These are phyloP conservation scores for Vanderwaltozyma polyspora DNA, from an alignment of 805 yeast genomes.

Conservation along the genomic window DNA sequence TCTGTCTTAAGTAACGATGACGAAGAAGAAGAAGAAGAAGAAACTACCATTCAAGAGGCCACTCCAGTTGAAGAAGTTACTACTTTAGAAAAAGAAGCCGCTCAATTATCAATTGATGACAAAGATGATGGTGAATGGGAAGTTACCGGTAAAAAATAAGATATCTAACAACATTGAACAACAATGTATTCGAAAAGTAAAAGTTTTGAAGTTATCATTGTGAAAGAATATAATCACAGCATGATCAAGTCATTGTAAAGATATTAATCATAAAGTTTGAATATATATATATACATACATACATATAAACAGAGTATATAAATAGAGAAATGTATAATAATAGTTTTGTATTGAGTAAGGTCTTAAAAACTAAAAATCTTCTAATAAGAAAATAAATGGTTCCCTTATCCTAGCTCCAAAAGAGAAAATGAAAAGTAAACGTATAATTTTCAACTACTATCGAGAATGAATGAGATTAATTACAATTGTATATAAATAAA, in stretches of 20 bases:
- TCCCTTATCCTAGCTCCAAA: too few species aligned
- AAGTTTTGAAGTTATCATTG: too few species aligned
- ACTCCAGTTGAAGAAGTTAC: slow-evolving; percentile 6
- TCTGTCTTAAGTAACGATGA: slow-evolving; percentile 44
- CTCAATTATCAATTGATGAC: slow-evolving; percentile 29
- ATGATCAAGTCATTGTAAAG: background rate
- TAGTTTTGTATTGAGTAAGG: too few species aligned
- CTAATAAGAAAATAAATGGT: too few species aligned
- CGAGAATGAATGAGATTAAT: too few species aligned
- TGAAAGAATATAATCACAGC: background rate
- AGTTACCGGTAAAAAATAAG: slow-evolving; percentile 34
- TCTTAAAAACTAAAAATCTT: too few species aligned
- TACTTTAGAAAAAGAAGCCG: slow-evolving; percentile 29
- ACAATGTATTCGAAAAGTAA: too few species aligned
- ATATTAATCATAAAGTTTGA: too few species aligned
- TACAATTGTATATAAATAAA: too few species aligned
- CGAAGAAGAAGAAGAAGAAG: slow-evolving; percentile 26
- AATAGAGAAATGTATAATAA: slow-evolving; percentile 1
- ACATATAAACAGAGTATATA: background rate
- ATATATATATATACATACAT: slow-evolving; percentile 1
- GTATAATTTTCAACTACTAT: too few species aligned
- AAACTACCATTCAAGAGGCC: background rate
- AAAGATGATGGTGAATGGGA: slow-evolving; percentile 35
- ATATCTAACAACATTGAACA: too few species aligned
- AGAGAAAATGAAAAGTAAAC: too few species aligned